Percentiles rank a stretch among this genome's conserved stretches.
phyloP scores from a whole-genome alignment of 129 eudicot genomes.

The Rutidosis leptorrhynchoides region DNA sequence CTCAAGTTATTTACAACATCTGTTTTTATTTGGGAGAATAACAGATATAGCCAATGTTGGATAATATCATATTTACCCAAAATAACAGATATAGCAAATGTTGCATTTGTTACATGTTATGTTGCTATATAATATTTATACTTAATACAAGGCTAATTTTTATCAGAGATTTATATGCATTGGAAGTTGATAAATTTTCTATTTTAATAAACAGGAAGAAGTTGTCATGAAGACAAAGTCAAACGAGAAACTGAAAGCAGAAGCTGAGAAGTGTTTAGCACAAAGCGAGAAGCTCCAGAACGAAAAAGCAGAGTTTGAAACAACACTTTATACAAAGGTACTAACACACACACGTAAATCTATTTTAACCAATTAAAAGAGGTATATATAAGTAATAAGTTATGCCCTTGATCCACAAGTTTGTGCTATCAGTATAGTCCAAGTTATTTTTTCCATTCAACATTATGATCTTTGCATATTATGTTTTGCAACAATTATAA shows the following conservation, averaged over 20 bases:
- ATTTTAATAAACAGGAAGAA: slow-evolving; percentile 60
- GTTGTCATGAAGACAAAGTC: slow-evolving; percentile 62
- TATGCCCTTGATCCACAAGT: background rate
- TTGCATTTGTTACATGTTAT: too few relatives aligned
- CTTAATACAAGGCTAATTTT: too few relatives aligned
- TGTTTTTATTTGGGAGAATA: too few relatives aligned
- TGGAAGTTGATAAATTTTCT: slow-evolving; percentile 12
- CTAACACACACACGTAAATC: background rate
- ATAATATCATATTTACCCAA: too few relatives aligned
- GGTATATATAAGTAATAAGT: background rate
- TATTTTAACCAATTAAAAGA: background rate
- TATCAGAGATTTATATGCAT: too few relatives aligned
- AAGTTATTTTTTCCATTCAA: background rate
- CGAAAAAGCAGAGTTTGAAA: slow-evolving; percentile 84
- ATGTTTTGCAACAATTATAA: background rate
- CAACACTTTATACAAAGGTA: slow-evolving; percentile 78
- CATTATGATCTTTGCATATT: background rate
- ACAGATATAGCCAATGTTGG: too few relatives aligned
- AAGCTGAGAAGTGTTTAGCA: slow-evolving; percentile 78
- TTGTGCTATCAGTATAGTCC: slow-evolving; percentile 1
- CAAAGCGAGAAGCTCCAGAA: slow-evolving; percentile 77
- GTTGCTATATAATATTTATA: too few relatives aligned
- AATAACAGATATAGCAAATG: too few relatives aligned
- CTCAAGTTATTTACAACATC: background rate
- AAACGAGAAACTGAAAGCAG: slow-evolving; percentile 64